A percentile compares a stretch with the other conserved stretches of the same genome.
These are phyloP conservation scores for Gynochthodes officinalis DNA, from an alignment of 257 asterid species.

Conservation along the genomic window DNA sequence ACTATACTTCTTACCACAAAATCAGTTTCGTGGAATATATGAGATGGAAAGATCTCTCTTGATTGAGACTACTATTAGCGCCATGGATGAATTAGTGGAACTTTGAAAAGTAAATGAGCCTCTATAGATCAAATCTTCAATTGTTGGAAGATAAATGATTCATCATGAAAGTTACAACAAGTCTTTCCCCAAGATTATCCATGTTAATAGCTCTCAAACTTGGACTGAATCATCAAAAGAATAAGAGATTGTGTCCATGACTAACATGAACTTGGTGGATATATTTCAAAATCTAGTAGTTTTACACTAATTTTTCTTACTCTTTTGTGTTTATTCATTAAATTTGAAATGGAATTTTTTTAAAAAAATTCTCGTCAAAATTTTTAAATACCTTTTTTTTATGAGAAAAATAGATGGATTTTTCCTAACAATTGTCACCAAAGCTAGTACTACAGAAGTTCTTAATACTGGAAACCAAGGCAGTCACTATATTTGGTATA, in stretches of 20 bases:
- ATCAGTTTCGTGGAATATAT: conserved; percentile 14
- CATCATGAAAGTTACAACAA: conserved; percentile 51
- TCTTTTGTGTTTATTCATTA: no score
- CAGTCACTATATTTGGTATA: conserved; percentile 54
- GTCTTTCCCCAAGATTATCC: conserved; percentile 39
- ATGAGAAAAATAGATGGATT: conserved; percentile 60
- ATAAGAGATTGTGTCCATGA: conserved; percentile 51
- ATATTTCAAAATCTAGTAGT: conserved; percentile 57
- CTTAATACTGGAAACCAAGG: conserved; percentile 42
- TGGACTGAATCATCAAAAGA: conserved; percentile 70
- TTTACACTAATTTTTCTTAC: neutral
- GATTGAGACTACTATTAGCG: conserved; percentile 34
- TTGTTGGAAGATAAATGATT: conserved; percentile 40
- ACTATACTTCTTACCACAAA: neutral
- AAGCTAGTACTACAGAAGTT: conserved; percentile 46
- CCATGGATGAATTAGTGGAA: conserved; percentile 54
- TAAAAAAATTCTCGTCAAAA: no score
- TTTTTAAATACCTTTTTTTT: neutral
- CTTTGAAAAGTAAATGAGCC: conserved; percentile 56
- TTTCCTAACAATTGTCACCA: conserved; percentile 53
- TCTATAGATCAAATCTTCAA: conserved; percentile 44
- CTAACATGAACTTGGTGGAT: conserved; percentile 42
- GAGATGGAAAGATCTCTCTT: conserved; percentile 36
- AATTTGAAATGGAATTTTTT: no score
- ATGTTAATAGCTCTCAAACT: conserved; percentile 33